phyloP scores from a whole-genome alignment of 306 rosid species.

The Dryas drummondii region DNA sequence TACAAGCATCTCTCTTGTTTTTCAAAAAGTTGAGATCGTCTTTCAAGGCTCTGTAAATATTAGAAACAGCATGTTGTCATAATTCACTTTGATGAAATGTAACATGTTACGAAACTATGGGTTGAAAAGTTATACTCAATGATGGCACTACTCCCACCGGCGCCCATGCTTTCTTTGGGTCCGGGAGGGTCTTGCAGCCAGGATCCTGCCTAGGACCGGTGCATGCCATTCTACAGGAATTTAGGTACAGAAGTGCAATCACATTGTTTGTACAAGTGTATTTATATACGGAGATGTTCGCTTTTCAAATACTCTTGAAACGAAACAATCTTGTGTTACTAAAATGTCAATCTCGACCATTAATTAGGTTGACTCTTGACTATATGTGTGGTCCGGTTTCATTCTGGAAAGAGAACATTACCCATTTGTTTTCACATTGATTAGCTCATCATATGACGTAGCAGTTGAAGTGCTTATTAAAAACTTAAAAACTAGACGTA shows the following conservation, averaged over 20 bases:
- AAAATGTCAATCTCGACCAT: too few relatives aligned
- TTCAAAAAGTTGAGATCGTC: not conserved
- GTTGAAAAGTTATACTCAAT: not conserved
- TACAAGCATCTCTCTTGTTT: not conserved
- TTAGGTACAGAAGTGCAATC: not conserved
- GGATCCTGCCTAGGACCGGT: not conserved
- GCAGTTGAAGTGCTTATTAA: too few relatives aligned
- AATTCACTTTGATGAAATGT: not conserved
- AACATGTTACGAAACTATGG: not conserved
- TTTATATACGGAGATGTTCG: too few relatives aligned
- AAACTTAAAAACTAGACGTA: too few relatives aligned
- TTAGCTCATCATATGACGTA: too few relatives aligned
- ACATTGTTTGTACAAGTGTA: too few relatives aligned
- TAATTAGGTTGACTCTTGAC: too few relatives aligned
- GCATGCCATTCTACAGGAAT: not conserved
- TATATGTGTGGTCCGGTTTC: too few relatives aligned
- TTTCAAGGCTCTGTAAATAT: conserved; percentile 21
- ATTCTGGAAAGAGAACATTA: too few relatives aligned
- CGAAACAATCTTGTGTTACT: too few relatives aligned
- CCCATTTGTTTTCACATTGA: too few relatives aligned
- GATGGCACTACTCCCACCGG: not conserved
- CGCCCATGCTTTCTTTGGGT: not conserved
- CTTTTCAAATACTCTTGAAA: too few relatives aligned
- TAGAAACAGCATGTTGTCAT: conserved; percentile 9
- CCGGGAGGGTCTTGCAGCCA: not conserved